Percentiles rank a stretch among this genome's conserved stretches.
phyloP scores from a whole-genome alignment of 2,329 filamentous ascomycete genomes.

The Penicillium capsulatum region DNA sequence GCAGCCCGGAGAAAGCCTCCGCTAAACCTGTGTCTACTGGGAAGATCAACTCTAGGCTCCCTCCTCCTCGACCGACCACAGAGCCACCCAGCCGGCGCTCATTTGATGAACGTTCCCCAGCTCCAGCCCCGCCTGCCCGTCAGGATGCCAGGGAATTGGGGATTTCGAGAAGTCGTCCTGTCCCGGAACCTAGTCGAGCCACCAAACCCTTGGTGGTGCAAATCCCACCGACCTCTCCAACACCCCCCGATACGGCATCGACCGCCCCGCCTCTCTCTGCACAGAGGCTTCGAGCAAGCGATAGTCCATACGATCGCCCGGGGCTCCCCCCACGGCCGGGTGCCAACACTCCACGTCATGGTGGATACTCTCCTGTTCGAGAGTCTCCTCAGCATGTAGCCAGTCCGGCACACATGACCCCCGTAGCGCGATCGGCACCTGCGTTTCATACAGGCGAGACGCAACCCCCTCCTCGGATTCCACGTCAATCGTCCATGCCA shows the following conservation, averaged over 20 bases:
- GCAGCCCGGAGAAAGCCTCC: slow-evolving; percentile 61
- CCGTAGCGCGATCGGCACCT: slow-evolving; percentile 14
- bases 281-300: slow-evolving; percentile 29
- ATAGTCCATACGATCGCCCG: slow-evolving; percentile 46
- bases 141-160: slow-evolving; percentile 32
- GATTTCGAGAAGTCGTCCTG: slow-evolving; percentile 26
- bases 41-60: slow-evolving; percentile 12
- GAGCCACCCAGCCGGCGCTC: slow-evolving; percentile 28
- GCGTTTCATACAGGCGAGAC: slow-evolving; percentile 14
- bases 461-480: slow-evolving; percentile 19
- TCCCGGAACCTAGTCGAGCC: slow-evolving; percentile 25
- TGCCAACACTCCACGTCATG: slow-evolving; percentile 17
- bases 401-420: slow-evolving; percentile 13
- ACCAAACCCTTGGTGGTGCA: slow-evolving; percentile 33
- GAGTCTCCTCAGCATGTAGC: slow-evolving; percentile 10
- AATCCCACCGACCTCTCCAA: slow-evolving; percentile 25
- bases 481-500: slow-evolving; percentile 29
- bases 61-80: slow-evolving; percentile 21
- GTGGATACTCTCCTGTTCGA: slow-evolving; percentile 24
- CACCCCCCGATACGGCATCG: slow-evolving; percentile 18
- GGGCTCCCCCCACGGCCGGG: slow-evolving; percentile 44
- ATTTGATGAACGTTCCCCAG: slow-evolving; percentile 28
- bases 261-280: slow-evolving; percentile 41
- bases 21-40: slow-evolving; percentile 23
- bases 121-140: slow-evolving; percentile 10